phyloP scores from a whole-genome alignment of 495 filamentous ascomycete genomes.

The Viridothelium virens region DNA sequence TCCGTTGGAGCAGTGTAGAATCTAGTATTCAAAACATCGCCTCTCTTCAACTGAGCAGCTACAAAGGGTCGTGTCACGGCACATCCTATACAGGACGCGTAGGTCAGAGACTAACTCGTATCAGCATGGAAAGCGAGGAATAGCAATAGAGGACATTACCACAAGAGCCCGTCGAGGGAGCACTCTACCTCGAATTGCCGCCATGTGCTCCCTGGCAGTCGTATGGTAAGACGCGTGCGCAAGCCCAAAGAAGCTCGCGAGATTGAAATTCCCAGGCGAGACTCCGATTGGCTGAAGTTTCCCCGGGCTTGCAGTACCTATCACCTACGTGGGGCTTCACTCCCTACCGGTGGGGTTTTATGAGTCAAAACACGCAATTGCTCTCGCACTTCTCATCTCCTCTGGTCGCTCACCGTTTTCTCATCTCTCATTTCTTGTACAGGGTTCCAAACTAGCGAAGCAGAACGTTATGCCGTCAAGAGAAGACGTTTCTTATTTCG shows the following conservation, averaged over 20 bases:
- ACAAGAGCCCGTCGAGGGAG: background rate
- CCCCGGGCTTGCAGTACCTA: background rate
- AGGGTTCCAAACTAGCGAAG: background rate
- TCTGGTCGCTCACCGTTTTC: no score
- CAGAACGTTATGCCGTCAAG: slow-evolving; percentile 44
- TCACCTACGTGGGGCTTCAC: background rate
- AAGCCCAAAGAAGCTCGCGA: background rate
- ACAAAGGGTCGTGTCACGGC: background rate
- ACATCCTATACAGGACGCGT: background rate
- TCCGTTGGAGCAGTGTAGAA: slow-evolving; percentile 13
- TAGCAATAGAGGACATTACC: background rate
- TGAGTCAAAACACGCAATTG: no score
- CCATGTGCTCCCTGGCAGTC: background rate
- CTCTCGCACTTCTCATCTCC: no score
- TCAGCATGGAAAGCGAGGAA: background rate
- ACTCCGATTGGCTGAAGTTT: slow-evolving; percentile 2
- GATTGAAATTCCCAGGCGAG: background rate
- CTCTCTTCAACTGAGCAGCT: background rate
- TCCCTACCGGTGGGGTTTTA: background rate
- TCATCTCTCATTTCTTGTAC: background rate
- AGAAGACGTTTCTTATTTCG: slow-evolving; percentile 67
- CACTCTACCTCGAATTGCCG: background rate
- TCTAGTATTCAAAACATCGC: background rate
- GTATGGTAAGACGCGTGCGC: background rate
- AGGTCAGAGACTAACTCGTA: background rate